Conservation (phyloP, 768 basidiomycete genomes). For the Boletellus sp. region DNA sequence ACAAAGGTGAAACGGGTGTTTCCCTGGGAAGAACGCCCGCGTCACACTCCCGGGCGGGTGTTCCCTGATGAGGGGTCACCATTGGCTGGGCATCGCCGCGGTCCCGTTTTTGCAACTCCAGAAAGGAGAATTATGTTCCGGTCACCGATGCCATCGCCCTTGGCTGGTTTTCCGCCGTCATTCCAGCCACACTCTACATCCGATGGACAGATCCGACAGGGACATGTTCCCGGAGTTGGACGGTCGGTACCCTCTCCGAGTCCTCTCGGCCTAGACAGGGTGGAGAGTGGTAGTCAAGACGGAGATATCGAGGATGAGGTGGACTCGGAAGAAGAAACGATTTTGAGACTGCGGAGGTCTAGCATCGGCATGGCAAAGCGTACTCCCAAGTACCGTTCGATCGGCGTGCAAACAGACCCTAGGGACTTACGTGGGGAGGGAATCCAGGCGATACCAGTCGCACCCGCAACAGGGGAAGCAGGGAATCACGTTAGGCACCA, state of each 20-base stretch:
- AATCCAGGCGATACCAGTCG: conserved; percentile 50
- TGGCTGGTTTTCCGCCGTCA: conserved; percentile 48
- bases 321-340: conserved; percentile 47
- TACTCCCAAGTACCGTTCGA: conserved; percentile 50
- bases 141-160: conserved; percentile 33
- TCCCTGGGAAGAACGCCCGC: conserved; percentile 89
- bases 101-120: conserved; percentile 32
- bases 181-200: conserved; percentile 77
- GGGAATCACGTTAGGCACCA: conserved; percentile 23
- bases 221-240: conserved; percentile 61
- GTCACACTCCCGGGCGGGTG: conserved; percentile 62
- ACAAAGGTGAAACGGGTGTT: conserved; percentile 76
- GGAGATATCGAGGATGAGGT: conserved; percentile 79
- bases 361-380: conserved; percentile 14
- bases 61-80: conserved; percentile 67
- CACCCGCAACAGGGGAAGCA: conserved; percentile 12
- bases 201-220: conserved; percentile 79
- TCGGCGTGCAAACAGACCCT: conserved; percentile 68
- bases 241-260: conserved; percentile 42
- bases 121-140: conserved; percentile 15
- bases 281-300: conserved; percentile 72
- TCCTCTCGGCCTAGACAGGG: conserved; percentile 40
- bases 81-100: conserved; percentile 32
- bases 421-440: conserved; percentile 51
- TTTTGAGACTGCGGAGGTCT: conserved; percentile 35